Evolutionary conservation across 2,329 filamentous ascomycete genomes (phyloP).

Genomic region (Fusarium pininemorale): DNA sequence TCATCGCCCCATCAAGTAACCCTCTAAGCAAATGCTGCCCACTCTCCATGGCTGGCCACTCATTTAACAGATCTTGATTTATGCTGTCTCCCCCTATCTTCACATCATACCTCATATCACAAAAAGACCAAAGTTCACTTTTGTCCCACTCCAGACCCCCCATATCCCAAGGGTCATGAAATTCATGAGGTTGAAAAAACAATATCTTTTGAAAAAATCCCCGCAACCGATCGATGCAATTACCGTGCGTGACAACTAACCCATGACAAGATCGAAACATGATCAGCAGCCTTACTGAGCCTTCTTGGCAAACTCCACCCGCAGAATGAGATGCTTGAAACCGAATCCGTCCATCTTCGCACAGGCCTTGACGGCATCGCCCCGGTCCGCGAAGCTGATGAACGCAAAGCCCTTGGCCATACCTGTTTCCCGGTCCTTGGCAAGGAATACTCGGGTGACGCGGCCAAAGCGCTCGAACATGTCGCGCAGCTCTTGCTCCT

Average conservation of each 20-base stretch:
- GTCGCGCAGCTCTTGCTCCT: slow-evolving; percentile 93
- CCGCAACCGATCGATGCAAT: slow-evolving; percentile 42
- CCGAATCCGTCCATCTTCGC: slow-evolving; percentile 98
- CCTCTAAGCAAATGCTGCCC: not conserved
- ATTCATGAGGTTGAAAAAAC: slow-evolving; percentile 41
- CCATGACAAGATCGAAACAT: slow-evolving; percentile 44
- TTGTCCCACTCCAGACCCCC: slow-evolving; percentile 31
- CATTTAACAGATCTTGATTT: slow-evolving; percentile 11
- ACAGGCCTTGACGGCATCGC: slow-evolving; percentile 90
- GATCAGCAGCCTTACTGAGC: slow-evolving; percentile 51
- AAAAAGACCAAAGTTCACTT: slow-evolving; percentile 36
- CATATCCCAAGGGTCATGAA: slow-evolving; percentile 40
- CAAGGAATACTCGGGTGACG: slow-evolving; percentile 96
- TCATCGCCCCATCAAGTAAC: not conserved
- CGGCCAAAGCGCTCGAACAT: slow-evolving; percentile 98
- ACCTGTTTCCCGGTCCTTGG: slow-evolving; percentile 96
- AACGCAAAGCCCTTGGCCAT: slow-evolving; percentile 99
- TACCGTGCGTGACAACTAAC: slow-evolving; percentile 42
- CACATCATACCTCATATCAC: slow-evolving; percentile 22
- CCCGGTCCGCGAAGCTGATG: slow-evolving; percentile 92
- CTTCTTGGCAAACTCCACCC: slow-evolving; percentile 89
- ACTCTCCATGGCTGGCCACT: not conserved
- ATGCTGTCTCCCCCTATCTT: slow-evolving; percentile 1
- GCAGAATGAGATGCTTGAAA: slow-evolving; percentile 86
- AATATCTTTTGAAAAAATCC: slow-evolving; percentile 4